Base-by-base conservation (phyloP, 768 basidiomycete species). In the Rhizopogon vulgaris region DNA sequence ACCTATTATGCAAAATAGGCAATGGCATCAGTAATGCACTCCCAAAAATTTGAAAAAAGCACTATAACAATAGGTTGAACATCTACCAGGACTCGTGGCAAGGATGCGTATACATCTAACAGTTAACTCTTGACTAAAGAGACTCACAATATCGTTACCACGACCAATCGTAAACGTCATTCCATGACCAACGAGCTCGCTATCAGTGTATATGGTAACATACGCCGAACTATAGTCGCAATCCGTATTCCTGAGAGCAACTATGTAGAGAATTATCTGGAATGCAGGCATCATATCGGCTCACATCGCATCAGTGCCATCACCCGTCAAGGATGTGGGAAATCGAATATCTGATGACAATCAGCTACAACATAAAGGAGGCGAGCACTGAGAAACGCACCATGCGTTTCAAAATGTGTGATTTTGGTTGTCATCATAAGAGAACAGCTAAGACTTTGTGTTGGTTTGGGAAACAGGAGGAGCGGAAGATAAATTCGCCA, bases 211-310 rank as follows among this genome's bases (percentile, higher is more conserved):
- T 52, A 97, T 75, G 22, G 83, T 78, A 41, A 96, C 76, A 66
- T 96, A 96, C 5, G 94, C 94, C 2, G 93, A 90, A 2, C 91
- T 94, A 70, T 96, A 96, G 71, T 96, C 94, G 70, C 93, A 95
- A 51, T 91, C 90, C 30, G 88, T 87, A 69, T 96, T 95, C 92
- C 89, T 91, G 54, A 27, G 52, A n/a, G 47, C 17, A 25, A 14
- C 27, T 37, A 38, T 15, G 51, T 52, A 38, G 45, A 24, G 25
- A 32, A 42, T 15, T 9, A 30, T 45, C 18, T 8, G 7, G 9
- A 34, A 52, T 36, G 28, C 9, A 34, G 14, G 38, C 39, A 38
- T 30, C 37, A 28, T n/a, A 8, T 47, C 18, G 34, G 62, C 75
- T 58, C 63, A 88, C 90, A 94, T 95, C 7, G 93, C 93, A 74